These are phyloP conservation scores for Tolypocladium ophioglossoides DNA, from an alignment of 2,329 filamentous ascomycete genomes.

Conservation along the genomic window DNA sequence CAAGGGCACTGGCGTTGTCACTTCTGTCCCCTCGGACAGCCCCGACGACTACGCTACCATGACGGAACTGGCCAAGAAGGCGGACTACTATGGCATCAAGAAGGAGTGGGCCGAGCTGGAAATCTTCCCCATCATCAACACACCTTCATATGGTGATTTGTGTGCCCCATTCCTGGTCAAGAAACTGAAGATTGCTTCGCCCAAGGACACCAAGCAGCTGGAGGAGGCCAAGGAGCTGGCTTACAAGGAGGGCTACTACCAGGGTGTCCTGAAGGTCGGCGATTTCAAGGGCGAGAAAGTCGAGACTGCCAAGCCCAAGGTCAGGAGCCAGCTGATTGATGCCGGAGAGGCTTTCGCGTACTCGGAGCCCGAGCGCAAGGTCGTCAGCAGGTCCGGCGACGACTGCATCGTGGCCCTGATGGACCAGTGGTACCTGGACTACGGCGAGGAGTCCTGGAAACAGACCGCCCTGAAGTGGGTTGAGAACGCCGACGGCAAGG, in stretches of 20 bases:
- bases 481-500: slow-evolving; percentile 51
- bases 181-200: slow-evolving; percentile 91
- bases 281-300: slow-evolving; percentile 84
- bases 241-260: slow-evolving; percentile 97
- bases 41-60: slow-evolving; percentile 88
- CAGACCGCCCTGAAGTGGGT: slow-evolving; percentile 63
- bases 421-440: slow-evolving; percentile 98
- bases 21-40: slow-evolving; percentile 89
- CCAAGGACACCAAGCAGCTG: slow-evolving; percentile 83
- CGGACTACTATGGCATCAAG: slow-evolving; percentile 91
- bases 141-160: slow-evolving; percentile 76
- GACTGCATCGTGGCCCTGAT: slow-evolving; percentile 88
- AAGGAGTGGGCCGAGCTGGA: slow-evolving; percentile 94
- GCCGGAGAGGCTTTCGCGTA: slow-evolving; percentile 78
- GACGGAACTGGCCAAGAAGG: slow-evolving; percentile 82
- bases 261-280: slow-evolving; percentile 79
- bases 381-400: slow-evolving; percentile 80
- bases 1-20: slow-evolving; percentile 95
- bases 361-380: slow-evolving; percentile 83
- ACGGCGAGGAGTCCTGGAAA: slow-evolving; percentile 85
- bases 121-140: slow-evolving; percentile 80
- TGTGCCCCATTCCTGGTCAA: slow-evolving; percentile 77
- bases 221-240: slow-evolving; percentile 91
- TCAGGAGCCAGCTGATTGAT: slow-evolving; percentile 67
- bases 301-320: slow-evolving; percentile 76